These are phyloP conservation scores for Cryptococcus sp. DNA, from an alignment of 1,284 basidiomycete species.

Conservation along the genomic window DNA sequence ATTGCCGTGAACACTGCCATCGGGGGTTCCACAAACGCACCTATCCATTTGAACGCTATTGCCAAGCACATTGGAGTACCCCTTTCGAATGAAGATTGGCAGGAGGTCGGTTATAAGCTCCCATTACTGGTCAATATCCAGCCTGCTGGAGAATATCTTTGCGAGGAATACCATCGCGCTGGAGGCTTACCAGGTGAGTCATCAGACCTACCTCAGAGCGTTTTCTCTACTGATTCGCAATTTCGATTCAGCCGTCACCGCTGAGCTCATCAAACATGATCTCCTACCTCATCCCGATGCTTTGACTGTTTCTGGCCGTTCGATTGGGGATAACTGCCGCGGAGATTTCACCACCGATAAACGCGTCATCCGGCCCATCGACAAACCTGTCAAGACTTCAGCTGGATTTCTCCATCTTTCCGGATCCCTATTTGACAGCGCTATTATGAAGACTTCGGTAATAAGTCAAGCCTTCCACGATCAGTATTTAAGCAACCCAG, in stretches of 20 bases:
- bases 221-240: no score
- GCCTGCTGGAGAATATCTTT: conserved; percentile 47
- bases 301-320: conserved; percentile 43
- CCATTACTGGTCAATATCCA: conserved; percentile 49
- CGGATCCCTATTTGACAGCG: conserved; percentile 50
- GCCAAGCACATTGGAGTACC: conserved; percentile 51
- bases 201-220: neutral
- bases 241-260: conserved; percentile 34
- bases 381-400: conserved; percentile 35
- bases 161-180: conserved; percentile 50
- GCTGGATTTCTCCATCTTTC: conserved; percentile 51
- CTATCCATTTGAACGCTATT: conserved; percentile 48
- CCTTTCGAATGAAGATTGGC: conserved; percentile 45
- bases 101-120: conserved; percentile 45
- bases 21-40: conserved; percentile 88
- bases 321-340: conserved; percentile 41
- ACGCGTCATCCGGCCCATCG: conserved; percentile 18
- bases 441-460: conserved; percentile 54
- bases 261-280: conserved; percentile 40
- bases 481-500: conserved; percentile 47
- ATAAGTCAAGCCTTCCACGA: conserved; percentile 43
- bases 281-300: conserved; percentile 45
- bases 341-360: conserved; percentile 44
- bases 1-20: conserved; percentile 80
- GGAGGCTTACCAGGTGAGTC: conserved; percentile 45